Evolutionary conservation across 345 rosid genomes (phyloP).

Genomic region (Citrus hindsii): DNA sequence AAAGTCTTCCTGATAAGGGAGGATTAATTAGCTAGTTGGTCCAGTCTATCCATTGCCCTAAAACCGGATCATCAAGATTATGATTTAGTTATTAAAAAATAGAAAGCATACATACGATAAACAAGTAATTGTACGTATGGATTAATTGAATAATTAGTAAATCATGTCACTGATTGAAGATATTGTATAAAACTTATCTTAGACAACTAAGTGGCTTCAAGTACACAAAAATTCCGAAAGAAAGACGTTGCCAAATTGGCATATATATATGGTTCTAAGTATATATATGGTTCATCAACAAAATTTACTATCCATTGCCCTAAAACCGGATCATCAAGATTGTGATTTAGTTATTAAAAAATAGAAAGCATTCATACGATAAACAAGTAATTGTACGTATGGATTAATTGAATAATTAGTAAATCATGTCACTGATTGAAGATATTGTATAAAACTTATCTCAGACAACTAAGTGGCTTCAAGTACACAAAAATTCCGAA

Average conservation of each 20-base stretch:
- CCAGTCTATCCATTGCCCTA: slow-evolving; percentile 16
- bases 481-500: not conserved
- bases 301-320: slow-evolving; percentile 12
- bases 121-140: slow-evolving; percentile 15
- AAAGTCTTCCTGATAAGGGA: slow-evolving; percentile 4
- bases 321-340: slow-evolving; percentile 2
- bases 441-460: not conserved
- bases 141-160: slow-evolving; percentile 4
- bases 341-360: not conserved
- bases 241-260: not conserved
- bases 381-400: slow-evolving; percentile 16
- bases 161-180: not conserved
- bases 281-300: not conserved
- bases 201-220: slow-evolving; percentile 11
- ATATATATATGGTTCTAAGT: not conserved
- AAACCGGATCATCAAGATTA: slow-evolving; percentile 6
- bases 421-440: not conserved
- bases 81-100: not conserved
- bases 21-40: slow-evolving; percentile 7
- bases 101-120: not conserved
- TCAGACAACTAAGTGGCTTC: slow-evolving; percentile 9
- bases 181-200: not conserved
- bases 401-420: slow-evolving; percentile 3
- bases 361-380: not conserved
- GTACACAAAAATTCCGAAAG: not conserved